Evolutionary conservation across 1,284 basidiomycete genomes (phyloP), one percentile per base, ranked within the genome.

Genomic region (Marasmius oreades): DNA sequence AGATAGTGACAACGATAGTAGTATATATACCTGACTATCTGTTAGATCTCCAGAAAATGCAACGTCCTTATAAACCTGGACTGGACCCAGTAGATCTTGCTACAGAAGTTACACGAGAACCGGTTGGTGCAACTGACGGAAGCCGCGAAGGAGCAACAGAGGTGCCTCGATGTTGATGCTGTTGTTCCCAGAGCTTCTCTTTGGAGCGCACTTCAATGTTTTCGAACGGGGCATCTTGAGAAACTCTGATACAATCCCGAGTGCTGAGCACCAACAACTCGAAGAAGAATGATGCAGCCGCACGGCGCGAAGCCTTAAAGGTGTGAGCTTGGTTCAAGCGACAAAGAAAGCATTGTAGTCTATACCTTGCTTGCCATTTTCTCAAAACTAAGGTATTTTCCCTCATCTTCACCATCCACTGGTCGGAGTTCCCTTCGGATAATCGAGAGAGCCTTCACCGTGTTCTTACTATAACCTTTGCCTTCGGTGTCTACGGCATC

Each of bases 271-370:
- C 93, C 28, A 99, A 86, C 53, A 98, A 74, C 73, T 99, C 96
- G 67, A 98, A 99, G 80, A 99, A 99, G 80, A 99, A 98, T 1
- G 92, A 87, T 0, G 95, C 86, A 0, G 95, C 94, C 3, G 95
- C 96, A 46, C 93, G 86, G 53, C 93, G 87, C 7, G 92, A 90
- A 7, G 93, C 92, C 85, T 95, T 1, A 63, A 59, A 54, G 51
- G 47, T 34, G 53, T 46, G 39, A 42, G 7, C 45, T 26, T 59
- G 11, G 24, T 48, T 43, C 22, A 34, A 39, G 48, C 36, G 12
- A 51, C 22, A 50, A 55, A 59, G 37, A 55, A 28, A 14, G 26
- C 43, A 34, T 37, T 59, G 22, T 16, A n/a, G 44, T 63, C 69
- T 77, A 58, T 61, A 89, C 90, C 82, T 88, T 92, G 64, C 86